These are phyloP conservation scores for Fusarium illudens DNA, from an alignment of 2,329 filamentous ascomycete species.

Conservation along the genomic window DNA sequence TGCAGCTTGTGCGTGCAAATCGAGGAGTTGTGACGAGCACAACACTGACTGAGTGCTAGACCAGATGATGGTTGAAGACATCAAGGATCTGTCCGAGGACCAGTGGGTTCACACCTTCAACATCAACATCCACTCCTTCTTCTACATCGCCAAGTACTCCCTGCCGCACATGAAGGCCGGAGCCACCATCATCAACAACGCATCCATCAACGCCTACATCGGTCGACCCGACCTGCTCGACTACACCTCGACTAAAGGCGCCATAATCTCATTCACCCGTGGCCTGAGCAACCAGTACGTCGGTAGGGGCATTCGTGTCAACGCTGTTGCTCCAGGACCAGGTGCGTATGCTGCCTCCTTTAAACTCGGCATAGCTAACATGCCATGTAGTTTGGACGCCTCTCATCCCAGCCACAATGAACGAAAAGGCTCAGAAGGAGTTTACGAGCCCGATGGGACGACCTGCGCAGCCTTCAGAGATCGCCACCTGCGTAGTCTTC, in stretches of 20 bases:
- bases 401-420: conserved; percentile 78
- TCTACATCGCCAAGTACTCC: conserved; percentile 80
- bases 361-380: conserved; percentile 3
- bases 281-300: conserved; percentile 79
- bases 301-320: conserved; percentile 76
- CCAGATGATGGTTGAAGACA: conserved; percentile 73
- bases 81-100: conserved; percentile 75
- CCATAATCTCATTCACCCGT: conserved; percentile 81
- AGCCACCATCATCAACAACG: conserved; percentile 83
- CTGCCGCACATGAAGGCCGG: conserved; percentile 79
- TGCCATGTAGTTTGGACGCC: conserved; percentile 71
- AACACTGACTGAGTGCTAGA: conserved; percentile 33
- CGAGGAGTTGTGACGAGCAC: neutral
- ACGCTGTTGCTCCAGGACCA: conserved; percentile 79
- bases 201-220: conserved; percentile 84
- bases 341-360: conserved; percentile 29
- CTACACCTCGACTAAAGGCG: conserved; percentile 82
- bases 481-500: conserved; percentile 84
- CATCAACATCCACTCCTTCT: conserved; percentile 84
- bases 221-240: conserved; percentile 82
- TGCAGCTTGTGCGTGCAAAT: conserved; percentile 67
- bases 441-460: conserved; percentile 80
- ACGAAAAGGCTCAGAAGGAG: conserved; percentile 72
- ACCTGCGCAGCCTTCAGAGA: conserved; percentile 81
- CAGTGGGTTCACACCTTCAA: conserved; percentile 84